Evolutionary conservation across 495 filamentous ascomycete genomes (phyloP).

Genomic region (Tirmania nivea): DNA sequence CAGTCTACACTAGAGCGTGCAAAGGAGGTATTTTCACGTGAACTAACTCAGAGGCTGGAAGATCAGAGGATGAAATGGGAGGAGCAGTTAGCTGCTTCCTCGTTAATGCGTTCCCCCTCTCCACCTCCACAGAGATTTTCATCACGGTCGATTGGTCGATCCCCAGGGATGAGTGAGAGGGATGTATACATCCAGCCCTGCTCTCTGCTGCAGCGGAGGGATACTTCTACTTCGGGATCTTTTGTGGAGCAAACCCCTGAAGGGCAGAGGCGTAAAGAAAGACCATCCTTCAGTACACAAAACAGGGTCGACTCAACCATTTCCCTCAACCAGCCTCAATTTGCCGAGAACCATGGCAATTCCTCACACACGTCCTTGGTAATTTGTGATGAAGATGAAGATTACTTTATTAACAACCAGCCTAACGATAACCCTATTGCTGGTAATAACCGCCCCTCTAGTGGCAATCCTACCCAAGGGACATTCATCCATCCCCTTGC

Average conservation of each 20-base stretch:
- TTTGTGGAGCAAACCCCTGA: constrained; percentile 10
- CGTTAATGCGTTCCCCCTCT: neutral
- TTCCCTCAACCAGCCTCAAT: constrained; percentile 27
- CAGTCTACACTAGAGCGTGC: constrained; percentile 38
- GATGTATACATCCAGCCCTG: neutral
- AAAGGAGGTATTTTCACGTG: constrained; percentile 41
- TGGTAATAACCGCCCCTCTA: constrained; percentile 42
- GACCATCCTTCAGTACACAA: constrained; percentile 4
- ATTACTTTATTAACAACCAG: constrained; percentile 26
- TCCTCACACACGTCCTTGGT: constrained; percentile 25
- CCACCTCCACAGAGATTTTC: neutral
- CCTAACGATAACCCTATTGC: too few species aligned
- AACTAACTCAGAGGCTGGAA: constrained; percentile 38
- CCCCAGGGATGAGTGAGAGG: neutral
- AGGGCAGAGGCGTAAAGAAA: constrained; percentile 16
- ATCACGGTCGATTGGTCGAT: neutral
- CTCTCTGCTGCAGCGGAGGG: neutral
- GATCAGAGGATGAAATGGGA: constrained; percentile 60
- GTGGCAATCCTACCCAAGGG: constrained; percentile 22
- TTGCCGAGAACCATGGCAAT: constrained; percentile 23
- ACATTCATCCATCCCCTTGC: constrained; percentile 39
- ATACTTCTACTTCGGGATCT: constrained; percentile 20
- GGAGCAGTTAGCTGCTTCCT: constrained; percentile 25
- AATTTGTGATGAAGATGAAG: constrained; percentile 15
- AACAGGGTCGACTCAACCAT: constrained; percentile 20